phyloP scores from a whole-genome alignment of 228 moss, liverwort and hornwort genomes.

The Sphagnum fallax region DNA sequence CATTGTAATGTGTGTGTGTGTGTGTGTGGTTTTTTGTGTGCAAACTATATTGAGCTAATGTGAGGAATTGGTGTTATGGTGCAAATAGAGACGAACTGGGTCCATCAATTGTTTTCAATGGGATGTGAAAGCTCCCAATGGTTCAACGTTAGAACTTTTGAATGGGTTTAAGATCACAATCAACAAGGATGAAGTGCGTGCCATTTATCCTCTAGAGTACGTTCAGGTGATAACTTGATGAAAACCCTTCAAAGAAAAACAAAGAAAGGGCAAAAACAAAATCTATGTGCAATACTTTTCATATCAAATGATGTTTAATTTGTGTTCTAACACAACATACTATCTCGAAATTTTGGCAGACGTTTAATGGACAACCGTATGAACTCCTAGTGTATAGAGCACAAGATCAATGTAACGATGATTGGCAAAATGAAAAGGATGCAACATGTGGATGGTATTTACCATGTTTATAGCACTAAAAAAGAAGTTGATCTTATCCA shows the following conservation, averaged over 20 bases:
- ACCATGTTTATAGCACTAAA: no score
- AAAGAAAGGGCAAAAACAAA: no score
- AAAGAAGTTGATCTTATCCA: no score
- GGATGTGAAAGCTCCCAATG: not conserved
- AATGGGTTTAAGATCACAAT: not conserved
- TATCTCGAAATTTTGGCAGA: not conserved
- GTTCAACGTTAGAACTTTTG: not conserved
- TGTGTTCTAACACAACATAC: no score
- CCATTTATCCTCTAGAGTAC: not conserved
- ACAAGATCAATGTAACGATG: not conserved
- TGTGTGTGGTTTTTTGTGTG: no score
- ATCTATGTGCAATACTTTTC: no score
- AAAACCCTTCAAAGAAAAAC: no score
- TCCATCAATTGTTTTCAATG: not conserved
- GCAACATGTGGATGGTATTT: slow-evolving; percentile 1
- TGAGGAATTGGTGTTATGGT: not conserved
- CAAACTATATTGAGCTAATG: no score
- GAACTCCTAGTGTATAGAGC: not conserved
- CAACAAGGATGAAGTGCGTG: not conserved
- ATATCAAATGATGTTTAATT: no score
- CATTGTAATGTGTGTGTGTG: no score
- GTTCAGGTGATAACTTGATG: not conserved
- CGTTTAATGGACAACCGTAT: not conserved
- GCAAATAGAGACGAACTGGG: not conserved
- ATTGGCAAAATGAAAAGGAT: not conserved